Conservation (phyloP, 257 asterid genomes). For the Avicennia marina region DNA sequence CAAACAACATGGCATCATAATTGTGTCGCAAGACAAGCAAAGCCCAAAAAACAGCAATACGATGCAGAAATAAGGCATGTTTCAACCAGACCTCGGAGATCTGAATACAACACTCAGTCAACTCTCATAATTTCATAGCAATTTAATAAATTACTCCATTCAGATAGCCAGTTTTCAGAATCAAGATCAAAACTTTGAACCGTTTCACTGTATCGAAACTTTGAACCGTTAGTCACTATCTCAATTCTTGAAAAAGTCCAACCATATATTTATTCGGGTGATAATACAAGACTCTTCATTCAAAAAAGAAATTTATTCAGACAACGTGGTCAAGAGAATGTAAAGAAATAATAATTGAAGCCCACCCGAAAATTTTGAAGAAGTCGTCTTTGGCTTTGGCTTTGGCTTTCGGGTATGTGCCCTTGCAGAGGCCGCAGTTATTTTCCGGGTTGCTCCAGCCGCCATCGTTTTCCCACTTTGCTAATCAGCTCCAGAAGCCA, state of each 20-base stretch:
- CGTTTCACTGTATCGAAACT: not conserved
- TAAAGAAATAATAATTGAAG: not conserved
- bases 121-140: too few relatives aligned
- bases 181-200: not conserved
- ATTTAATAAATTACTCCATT: not conserved
- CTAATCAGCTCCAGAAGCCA: too few relatives aligned
- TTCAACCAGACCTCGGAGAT: too few relatives aligned
- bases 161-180: constrained; percentile 1
- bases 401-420: constrained; percentile 67
- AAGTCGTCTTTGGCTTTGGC: constrained; percentile 17
- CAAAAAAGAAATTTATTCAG: too few relatives aligned
- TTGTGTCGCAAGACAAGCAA: too few relatives aligned
- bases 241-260: not conserved
- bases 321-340: too few relatives aligned
- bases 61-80: too few relatives aligned
- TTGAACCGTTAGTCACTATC: too few relatives aligned
- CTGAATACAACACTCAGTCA: too few relatives aligned
- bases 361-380: constrained; percentile 47
- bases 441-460: constrained; percentile 47
- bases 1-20: too few relatives aligned
- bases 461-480: constrained; percentile 37
- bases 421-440: constrained; percentile 85
- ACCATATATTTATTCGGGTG: not conserved
- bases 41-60: too few relatives aligned
- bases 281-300: too few relatives aligned